phyloP scores from a whole-genome alignment of 176 grass and related monocot genomes.

The Chloris gayana region DNA sequence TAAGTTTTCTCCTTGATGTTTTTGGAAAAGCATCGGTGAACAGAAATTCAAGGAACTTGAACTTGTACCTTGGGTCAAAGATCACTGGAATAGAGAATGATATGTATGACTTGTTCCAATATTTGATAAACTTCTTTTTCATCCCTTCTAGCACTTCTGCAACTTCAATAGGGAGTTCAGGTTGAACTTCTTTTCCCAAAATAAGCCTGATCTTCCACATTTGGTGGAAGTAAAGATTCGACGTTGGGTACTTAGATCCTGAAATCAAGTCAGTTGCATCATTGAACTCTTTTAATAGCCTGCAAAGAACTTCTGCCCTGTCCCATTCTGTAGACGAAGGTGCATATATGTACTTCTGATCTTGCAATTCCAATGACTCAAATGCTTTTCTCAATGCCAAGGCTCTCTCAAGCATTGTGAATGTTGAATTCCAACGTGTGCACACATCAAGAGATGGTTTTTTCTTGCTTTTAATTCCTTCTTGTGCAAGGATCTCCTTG shows the following conservation, averaged over 20 bases:
- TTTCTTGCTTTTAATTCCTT: background rate
- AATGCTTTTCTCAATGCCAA: background rate
- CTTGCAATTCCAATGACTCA: background rate
- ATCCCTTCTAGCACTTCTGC: background rate
- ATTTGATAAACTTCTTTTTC: background rate
- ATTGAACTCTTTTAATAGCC: no score
- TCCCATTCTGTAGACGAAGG: no score
- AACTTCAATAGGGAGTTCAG: background rate
- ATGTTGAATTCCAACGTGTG: background rate
- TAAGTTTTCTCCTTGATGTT: background rate
- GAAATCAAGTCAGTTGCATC: no score
- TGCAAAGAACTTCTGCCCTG: no score
- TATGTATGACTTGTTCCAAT: background rate
- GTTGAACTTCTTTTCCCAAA: background rate
- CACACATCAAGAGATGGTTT: background rate
- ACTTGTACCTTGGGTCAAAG: background rate
- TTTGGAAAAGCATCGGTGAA: background rate
- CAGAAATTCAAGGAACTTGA: background rate
- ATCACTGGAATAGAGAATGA: background rate
- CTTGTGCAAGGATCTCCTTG: background rate
- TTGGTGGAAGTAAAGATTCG: background rate
- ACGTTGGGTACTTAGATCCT: no score
- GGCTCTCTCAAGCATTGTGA: background rate
- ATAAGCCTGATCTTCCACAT: background rate
- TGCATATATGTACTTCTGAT: background rate